A percentile compares a stretch with the other conserved stretches of the same genome.
Conservation (phyloP, 139 green algal species). For the Closterium sp. region DNA sequence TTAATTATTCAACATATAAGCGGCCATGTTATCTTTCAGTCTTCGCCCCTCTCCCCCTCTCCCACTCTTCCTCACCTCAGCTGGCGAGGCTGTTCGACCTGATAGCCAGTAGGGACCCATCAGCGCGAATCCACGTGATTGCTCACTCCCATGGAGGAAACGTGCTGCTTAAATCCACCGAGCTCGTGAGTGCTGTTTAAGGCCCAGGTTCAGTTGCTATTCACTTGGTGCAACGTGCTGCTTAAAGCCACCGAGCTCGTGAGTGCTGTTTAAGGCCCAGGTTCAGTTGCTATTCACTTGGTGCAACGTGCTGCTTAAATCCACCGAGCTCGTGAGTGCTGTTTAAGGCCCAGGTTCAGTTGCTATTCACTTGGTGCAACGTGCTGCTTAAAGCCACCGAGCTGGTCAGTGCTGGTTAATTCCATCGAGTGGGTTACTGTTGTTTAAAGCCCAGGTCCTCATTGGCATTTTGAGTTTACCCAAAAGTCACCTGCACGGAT, state of each 20-base stretch:
- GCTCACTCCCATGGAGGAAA: constrained; percentile 39
- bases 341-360: too few relatives aligned
- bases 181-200: background rate
- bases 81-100: background rate
- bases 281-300: too few relatives aligned
- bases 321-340: too few relatives aligned
- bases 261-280: background rate
- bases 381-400: background rate
- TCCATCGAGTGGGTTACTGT: too few relatives aligned
- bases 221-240: constrained; percentile 20
- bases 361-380: background rate
- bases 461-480: too few relatives aligned
- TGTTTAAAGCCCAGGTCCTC: too few relatives aligned
- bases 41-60: background rate
- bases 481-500: too few relatives aligned
- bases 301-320: constrained; percentile 17
- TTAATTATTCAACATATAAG: too few relatives aligned
- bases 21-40: too few relatives aligned
- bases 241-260: constrained; percentile 7
- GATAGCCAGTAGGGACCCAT: constrained; percentile 5
- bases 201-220: too few relatives aligned
- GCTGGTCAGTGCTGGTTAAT: too few relatives aligned
- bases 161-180: constrained; percentile 7
- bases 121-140: constrained; percentile 27
- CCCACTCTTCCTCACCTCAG: background rate